Conservation (phyloP, 106 monocot species). For the Acorus calamus region DNA sequence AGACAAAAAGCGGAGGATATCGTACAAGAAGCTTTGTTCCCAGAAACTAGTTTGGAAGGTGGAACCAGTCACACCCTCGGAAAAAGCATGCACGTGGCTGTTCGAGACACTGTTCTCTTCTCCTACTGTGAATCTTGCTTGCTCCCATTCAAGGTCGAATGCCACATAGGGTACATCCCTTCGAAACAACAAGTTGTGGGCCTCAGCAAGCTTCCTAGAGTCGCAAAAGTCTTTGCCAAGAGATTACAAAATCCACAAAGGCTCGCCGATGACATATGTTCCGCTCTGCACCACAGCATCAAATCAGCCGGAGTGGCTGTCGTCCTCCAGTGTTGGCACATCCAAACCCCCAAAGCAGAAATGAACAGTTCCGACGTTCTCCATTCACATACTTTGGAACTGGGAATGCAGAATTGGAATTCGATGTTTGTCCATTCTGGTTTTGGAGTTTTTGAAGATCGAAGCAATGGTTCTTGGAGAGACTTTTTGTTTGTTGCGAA, state of each 20-base stretch:
- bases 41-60: conserved; percentile 49
- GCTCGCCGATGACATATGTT: conserved; percentile 67
- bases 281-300: conserved; percentile 56
- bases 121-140: conserved; percentile 94
- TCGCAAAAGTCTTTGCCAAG: conserved; percentile 80
- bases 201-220: conserved; percentile 88
- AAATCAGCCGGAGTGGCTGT: conserved; percentile 80
- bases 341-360: conserved; percentile 41
- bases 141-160: conserved; percentile 68
- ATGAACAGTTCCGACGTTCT: conserved; percentile 7
- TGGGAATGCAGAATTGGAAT: conserved; percentile 42
- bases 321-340: conserved; percentile 81
- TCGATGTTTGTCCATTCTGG: conserved; percentile 32
- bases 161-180: conserved; percentile 87
- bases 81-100: conserved; percentile 59
- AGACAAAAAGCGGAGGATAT: conserved; percentile 62
- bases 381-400: conserved; percentile 9
- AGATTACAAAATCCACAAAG: conserved; percentile 82
- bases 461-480: conserved; percentile 30
- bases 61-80: conserved; percentile 53
- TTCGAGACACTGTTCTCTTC: conserved; percentile 73
- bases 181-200: conserved; percentile 67
- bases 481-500: conserved; percentile 59
- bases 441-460: conserved; percentile 55
- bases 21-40: conserved; percentile 74